Evolutionary conservation across 306 rosid genomes (phyloP), one percentile per base, ranked within the genome.

Genomic region (Vigna trinervia): DNA sequence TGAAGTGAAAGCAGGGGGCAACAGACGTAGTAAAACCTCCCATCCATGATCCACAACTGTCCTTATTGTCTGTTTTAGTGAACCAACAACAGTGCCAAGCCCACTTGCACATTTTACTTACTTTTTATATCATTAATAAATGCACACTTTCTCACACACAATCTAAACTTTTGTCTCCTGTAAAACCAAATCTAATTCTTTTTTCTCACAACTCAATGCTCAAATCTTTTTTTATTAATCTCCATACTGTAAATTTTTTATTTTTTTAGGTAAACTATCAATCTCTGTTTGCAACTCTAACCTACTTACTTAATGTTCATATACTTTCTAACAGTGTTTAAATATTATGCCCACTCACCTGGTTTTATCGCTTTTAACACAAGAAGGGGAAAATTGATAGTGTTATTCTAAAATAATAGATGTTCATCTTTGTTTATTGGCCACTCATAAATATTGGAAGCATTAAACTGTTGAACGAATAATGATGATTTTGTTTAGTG

Each of bases 41-140:
- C 34, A 66, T 41, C 71, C 5, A 66, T 0, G 50, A 52, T 59
- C 52, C 34, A 41, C 32, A 51, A 36, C 71, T 78, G 80, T 69
- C 80, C 43, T 15, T 51, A 12, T 79, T 66, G 74, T 71, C 72
- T 76, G 12, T 61, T 61, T 82, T 74, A 62, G 83, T 34, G 56
- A 84, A 74, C 79, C 45, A 38, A 41, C 38, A 62, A 61, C 76
- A 1, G 0, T 1, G 3, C 72, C 63, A 26, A 73, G 1, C 69
- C 86, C 84, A 63, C 80, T 84, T 69, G 76, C 66, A 77, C 48
- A 45, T 12, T 70, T 71, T 70, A 11, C 71, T 53, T 70, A 1
- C 12, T 57, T 61, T 64, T 26, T 0, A 8, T 68, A 13, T 32
- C 48, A 2, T 59, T 51, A 43, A 62, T 61, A 78, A 19, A 66